These are phyloP conservation scores for Curvularia eragrostidis DNA, from an alignment of 2,329 filamentous ascomycete genomes.

Conservation along the genomic window DNA sequence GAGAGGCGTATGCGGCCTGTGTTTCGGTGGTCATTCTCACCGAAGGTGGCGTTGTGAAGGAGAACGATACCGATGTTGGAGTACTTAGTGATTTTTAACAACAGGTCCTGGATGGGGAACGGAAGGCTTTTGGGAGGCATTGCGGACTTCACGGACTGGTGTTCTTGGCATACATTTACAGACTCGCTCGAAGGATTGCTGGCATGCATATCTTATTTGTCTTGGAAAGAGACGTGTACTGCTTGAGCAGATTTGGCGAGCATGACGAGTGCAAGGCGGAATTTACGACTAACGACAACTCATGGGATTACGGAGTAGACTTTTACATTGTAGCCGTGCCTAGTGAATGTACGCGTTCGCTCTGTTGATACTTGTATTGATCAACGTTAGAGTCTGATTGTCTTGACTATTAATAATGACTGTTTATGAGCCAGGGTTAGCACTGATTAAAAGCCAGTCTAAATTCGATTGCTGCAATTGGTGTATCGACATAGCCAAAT, in stretches of 20 bases:
- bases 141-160: not conserved
- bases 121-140: not conserved
- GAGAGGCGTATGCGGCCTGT: conserved; percentile 77
- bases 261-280: not conserved
- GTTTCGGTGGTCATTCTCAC: conserved; percentile 74
- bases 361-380: not conserved
- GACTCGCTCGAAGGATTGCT: conserved; percentile 8
- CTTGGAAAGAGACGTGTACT: not conserved
- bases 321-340: conserved; percentile 33
- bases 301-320: conserved; percentile 8
- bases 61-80: conserved; percentile 50
- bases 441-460: not conserved
- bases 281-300: conserved; percentile 19
- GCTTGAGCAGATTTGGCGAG: conserved; percentile 1
- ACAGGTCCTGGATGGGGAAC: not conserved
- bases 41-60: conserved; percentile 54
- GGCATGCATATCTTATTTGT: conserved; percentile 13
- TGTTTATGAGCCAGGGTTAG: not conserved
- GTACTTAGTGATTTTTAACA: conserved; percentile 12
- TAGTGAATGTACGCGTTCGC: conserved; percentile 37
- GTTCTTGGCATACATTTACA: conserved; percentile 15
- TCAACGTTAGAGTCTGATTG: not conserved
- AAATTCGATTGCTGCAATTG: not conserved
- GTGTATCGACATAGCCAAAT: not conserved
- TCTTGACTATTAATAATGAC: too few species aligned